Base-by-base conservation (phyloP, 129 eudicot species). In the Flaveria brownii region DNA sequence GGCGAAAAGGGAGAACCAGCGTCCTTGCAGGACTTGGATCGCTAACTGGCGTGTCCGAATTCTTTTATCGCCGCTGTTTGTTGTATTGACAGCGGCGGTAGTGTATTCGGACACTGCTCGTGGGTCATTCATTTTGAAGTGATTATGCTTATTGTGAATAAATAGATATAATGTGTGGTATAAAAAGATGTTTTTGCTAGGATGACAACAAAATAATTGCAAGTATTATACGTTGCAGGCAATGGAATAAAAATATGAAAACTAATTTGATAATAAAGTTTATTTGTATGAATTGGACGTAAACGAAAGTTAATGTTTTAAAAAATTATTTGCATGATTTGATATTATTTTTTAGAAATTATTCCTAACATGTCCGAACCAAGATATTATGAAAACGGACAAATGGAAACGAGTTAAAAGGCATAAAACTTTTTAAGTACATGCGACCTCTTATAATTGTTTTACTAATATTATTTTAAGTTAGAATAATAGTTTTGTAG, bases 1-100 rank as follows among this genome's bases (percentile, higher is more conserved):
- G 26, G 96, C 97, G 59, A 93, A 88, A 2, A 93, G 88, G 0
- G 86, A 78, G 87, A 90, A 89, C 98, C 98, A 93, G 23, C 97
- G 82, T 4, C 98, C 96, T 11, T 55, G 76, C 41, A 90, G 12
- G n/a, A 92, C 75, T 10, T 84, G 86, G 12, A 75, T 56, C 0
- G 85, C 45, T 69, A 45, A 0, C 41, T 2, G 41, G 18, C 1
- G 5, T 25, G 67, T 61, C 12, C 5, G 18, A 25, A 4, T 60
- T 10, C 8, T 41, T 23, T 61, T 28, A 15, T 77, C 80, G 18
- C 71, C 71, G 61, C 80, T 62, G 50, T 41, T 2, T 9, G 50
- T 45, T 52, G 9, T 65, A 57, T 1, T 25, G 5, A 73, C 68
- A 30, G 56, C 54, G 52, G 68, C 25, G 81, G 1, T 0, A 0